A percentile compares a stretch with the other conserved stretches of the same genome.
Evolutionary conservation across 2,329 filamentous ascomycete genomes (phyloP).

Genomic region (Pyrenochaeta sp.): DNA sequence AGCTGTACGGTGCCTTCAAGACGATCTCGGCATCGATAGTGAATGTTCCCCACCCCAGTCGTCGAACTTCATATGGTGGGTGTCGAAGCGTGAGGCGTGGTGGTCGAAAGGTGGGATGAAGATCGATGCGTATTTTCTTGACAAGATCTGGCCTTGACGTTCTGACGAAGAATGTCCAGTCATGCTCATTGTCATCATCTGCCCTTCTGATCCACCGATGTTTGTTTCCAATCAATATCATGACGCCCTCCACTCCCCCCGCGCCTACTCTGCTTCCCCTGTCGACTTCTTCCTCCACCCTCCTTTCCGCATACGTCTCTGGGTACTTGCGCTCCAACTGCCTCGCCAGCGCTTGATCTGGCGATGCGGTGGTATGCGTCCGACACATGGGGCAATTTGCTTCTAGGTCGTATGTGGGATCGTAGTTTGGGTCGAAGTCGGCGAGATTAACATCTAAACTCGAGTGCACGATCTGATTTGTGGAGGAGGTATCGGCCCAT

Average conservation of each 20-base stretch:
- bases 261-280: conserved; percentile 29
- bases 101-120: conserved; percentile 56
- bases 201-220: conserved; percentile 41
- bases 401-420: conserved; percentile 43
- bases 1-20: conserved; percentile 55
- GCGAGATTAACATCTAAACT: conserved; percentile 50
- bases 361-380: conserved; percentile 47
- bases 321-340: conserved; percentile 49
- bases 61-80: conserved; percentile 52
- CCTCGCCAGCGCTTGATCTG: conserved; percentile 34
- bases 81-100: conserved; percentile 42
- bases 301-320: conserved; percentile 44
- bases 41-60: conserved; percentile 56
- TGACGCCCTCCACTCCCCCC: conserved; percentile 50
- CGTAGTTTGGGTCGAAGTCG: conserved; percentile 47
- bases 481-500: conserved; percentile 55
- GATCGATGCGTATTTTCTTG: conserved; percentile 52
- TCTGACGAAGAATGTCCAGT: conserved; percentile 59
- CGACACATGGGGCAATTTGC: conserved; percentile 59
- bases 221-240: conserved; percentile 56
- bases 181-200: conserved; percentile 48
- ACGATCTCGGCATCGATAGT: conserved; percentile 51
- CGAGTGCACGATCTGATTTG: conserved; percentile 47
- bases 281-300: conserved; percentile 44
- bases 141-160: conserved; percentile 55